Base-by-base conservation (phyloP, 2,329 filamentous ascomycete species). In the Talaromyces rugulosus region DNA sequence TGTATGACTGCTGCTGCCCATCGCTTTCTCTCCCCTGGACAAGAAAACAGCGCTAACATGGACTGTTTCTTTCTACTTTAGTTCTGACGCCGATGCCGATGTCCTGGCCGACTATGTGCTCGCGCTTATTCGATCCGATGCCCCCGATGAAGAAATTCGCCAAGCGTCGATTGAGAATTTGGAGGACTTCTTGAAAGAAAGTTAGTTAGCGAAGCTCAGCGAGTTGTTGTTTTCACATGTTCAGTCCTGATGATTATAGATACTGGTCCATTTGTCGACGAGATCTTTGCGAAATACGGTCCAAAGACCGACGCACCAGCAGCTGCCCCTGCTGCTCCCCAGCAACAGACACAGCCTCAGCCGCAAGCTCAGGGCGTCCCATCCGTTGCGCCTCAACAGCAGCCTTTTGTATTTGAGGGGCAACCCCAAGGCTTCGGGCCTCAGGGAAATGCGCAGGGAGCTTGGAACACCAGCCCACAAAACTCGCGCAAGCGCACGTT, bases 61-160 rank as follows among this genome's bases (percentile, higher is more conserved):
- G 8, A n/a, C 36, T 40, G 27, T 50, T 27, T 33, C 23, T 23
- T 47, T 18, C 18, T 12, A 8, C 44, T 60, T 53, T 66, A 85
- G 84, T 65, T 85, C 83, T n/a, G 85, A 87, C 70, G 85, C 84
- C 33, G 85, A 87, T 69, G 80, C 81, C 12, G 84, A 85, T 66
- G 83, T 87, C 2, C 81, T 87, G 23, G 84, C 83, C 33, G 85
- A 87, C 66, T 87, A 87, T 68, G 83, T 87, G 7, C 75, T 87
- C 54, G 85, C 84, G 27, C 78, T 87, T 33, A 79, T 87, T 51
- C 80, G 80, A 51, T 81, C 80, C 16, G 83, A 85, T 65, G 83
- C 83, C 47, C 75, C 81, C 3, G 81, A 84, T 62, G 79, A 80
- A n/a, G 76, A 81, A 60, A 80, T 86, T 56, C 78, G 78, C 67